Conservation (phyloP, 2,329 filamentous ascomycete species). For the Domatiomyces catenatus region DNA sequence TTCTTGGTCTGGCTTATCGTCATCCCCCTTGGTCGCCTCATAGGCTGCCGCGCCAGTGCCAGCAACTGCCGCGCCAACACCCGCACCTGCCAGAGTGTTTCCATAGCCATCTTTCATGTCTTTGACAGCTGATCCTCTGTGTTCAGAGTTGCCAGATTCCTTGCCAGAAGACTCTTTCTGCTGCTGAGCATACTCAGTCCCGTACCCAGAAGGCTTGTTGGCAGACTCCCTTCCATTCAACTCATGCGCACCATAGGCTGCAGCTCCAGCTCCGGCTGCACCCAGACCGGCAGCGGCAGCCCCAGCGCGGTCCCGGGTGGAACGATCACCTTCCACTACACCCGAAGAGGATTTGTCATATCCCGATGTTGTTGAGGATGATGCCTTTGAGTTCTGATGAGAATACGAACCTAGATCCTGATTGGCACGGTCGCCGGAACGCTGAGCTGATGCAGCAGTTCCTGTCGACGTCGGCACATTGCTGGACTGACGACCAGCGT, state of each 20-base stretch:
- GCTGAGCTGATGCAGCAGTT: not conserved
- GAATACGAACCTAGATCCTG: not conserved
- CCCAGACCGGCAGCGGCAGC: conserved; percentile 7
- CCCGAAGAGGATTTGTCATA: not conserved
- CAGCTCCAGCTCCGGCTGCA: conserved; percentile 5
- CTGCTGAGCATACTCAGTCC: conserved; percentile 3
- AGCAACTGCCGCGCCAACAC: conserved; percentile 3
- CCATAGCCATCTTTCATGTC: not conserved
- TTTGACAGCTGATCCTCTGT: conserved; percentile 3
- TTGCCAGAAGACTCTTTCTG: conserved; percentile 6
- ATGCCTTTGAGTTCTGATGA: not conserved
- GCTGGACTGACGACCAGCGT: not conserved
- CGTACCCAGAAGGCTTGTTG: not conserved
- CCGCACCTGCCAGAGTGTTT: conserved; percentile 4
- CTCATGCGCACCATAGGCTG: conserved; percentile 11
- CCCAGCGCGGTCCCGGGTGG: conserved; percentile 5
- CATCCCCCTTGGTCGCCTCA: conserved; percentile 4
- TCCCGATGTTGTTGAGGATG: not conserved
- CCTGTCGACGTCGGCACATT: not conserved
- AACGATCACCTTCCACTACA: conserved; percentile 5
- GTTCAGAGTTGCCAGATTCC: conserved; percentile 4
- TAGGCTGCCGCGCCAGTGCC: conserved; percentile 6
- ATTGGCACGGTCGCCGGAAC: not conserved
- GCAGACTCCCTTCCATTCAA: conserved; percentile 6
- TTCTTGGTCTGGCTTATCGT: not conserved